These are phyloP conservation scores for Candida tibetensis DNA, from an alignment of 805 yeast species.

Conservation along the genomic window DNA sequence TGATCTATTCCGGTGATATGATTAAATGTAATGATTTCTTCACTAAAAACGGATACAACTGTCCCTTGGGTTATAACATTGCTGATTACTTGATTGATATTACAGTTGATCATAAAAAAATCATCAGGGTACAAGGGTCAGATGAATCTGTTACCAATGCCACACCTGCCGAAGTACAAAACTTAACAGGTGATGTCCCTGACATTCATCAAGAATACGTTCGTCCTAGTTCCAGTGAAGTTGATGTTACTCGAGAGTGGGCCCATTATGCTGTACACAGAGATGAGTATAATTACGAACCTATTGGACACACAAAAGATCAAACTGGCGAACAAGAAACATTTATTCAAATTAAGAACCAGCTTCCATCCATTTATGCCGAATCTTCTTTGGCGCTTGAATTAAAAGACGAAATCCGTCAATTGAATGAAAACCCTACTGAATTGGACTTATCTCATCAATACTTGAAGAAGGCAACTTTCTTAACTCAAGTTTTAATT, in stretches of 20 bases:
- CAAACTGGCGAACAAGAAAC: conserved; percentile 20
- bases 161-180: conserved; percentile 4
- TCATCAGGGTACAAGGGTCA: conserved; percentile 19
- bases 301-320: conserved; percentile 14
- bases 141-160: conserved; percentile 5
- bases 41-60: conserved; percentile 66
- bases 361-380: conserved; percentile 32
- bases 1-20: conserved; percentile 88
- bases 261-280: conserved; percentile 80
- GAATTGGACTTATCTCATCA: conserved; percentile 28
- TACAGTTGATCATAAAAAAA: conserved; percentile 60
- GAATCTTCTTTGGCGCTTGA: conserved; percentile 43
- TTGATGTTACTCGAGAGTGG: conserved; percentile 78
- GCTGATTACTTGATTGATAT: conserved; percentile 93
- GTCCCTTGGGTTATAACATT: conserved; percentile 88
- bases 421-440: conserved; percentile 21
- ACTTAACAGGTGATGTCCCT: conserved; percentile 13
- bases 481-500: conserved; percentile 65
- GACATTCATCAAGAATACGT: conserved; percentile 30
- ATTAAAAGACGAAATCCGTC: conserved; percentile 36
- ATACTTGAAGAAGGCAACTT: conserved; percentile 49
- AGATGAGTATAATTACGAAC: conserved; percentile 53
- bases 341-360: conserved; percentile 17
- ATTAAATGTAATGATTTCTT: conserved; percentile 72
- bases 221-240: conserved; percentile 24